Evolutionary conservation across 1,284 basidiomycete species (phyloP).

Genomic region (Tilletia caries): DNA sequence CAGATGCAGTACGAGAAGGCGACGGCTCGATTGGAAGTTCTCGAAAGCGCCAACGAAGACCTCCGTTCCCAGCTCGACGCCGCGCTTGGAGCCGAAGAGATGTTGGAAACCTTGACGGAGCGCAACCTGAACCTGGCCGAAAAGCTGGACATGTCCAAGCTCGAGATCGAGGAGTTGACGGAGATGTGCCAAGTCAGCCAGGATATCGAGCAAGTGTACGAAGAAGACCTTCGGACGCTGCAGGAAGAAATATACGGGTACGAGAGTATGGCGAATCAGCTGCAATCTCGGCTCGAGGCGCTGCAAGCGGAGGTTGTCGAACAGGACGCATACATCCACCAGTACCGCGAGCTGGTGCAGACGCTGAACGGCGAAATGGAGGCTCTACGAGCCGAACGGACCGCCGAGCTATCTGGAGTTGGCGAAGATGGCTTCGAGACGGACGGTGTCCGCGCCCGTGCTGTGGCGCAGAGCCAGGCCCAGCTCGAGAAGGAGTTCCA

Average conservation of each 20-base stretch:
- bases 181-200: constrained; percentile 92
- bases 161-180: constrained; percentile 91
- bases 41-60: constrained; percentile 86
- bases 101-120: constrained; percentile 92
- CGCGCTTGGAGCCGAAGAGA: constrained; percentile 88
- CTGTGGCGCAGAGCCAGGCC: constrained; percentile 36
- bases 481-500: constrained; percentile 50
- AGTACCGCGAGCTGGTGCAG: constrained; percentile 49
- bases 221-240: constrained; percentile 87
- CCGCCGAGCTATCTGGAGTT: constrained; percentile 13
- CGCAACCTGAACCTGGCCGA: constrained; percentile 74
- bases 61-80: constrained; percentile 92
- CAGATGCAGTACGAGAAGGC: constrained; percentile 32
- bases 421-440: constrained; percentile 19
- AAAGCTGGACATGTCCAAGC: constrained; percentile 89
- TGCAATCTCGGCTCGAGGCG: constrained; percentile 27
- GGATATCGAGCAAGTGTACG: constrained; percentile 92
- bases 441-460: constrained; percentile 26
- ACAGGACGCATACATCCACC: constrained; percentile 41
- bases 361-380: constrained; percentile 45
- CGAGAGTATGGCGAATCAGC: constrained; percentile 33
- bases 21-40: constrained; percentile 28
- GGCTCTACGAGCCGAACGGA: constrained; percentile 35
- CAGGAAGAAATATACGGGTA: constrained; percentile 72
- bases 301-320: constrained; percentile 43